phyloP scores from a whole-genome alignment of 371 early-diverging fungal genomes.

The Haplosporangium sp. region DNA sequence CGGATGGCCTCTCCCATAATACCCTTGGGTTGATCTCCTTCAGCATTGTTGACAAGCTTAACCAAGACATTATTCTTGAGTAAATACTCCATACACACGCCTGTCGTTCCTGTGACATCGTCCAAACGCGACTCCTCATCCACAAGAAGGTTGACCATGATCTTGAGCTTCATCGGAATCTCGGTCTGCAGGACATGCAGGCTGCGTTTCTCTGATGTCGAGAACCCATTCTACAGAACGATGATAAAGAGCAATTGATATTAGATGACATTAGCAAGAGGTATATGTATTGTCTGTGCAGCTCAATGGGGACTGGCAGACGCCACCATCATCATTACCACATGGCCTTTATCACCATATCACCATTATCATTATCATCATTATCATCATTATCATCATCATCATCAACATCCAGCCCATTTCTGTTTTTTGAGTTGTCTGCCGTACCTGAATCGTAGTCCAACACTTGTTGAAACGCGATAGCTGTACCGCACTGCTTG shows the following conservation, averaged over 20 bases:
- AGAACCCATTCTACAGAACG: slow-evolving; percentile 62
- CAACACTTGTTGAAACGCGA: slow-evolving; percentile 83
- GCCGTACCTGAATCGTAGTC: slow-evolving; percentile 74
- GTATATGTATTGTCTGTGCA: not conserved
- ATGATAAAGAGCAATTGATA: not conserved
- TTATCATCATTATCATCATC: not conserved
- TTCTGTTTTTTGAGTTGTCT: no score
- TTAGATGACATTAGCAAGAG: not conserved
- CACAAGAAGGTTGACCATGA: slow-evolving; percentile 90
- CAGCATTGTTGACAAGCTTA: slow-evolving; percentile 82
- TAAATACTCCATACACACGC: slow-evolving; percentile 93
- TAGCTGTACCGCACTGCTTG: slow-evolving; percentile 74
- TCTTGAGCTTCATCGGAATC: slow-evolving; percentile 79
- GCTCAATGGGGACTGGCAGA: no score
- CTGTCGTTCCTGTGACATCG: slow-evolving; percentile 75
- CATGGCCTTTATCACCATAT: no score
- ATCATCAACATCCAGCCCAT: no score
- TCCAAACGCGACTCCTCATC: slow-evolving; percentile 86
- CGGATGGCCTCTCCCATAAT: slow-evolving; percentile 86
- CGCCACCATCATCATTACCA: not conserved
- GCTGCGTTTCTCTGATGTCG: slow-evolving; percentile 67
- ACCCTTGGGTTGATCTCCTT: slow-evolving; percentile 87
- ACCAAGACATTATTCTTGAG: slow-evolving; percentile 85
- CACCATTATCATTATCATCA: not conserved
- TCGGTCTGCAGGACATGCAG: slow-evolving; percentile 80